A percentile compares a stretch with the other conserved stretches of the same genome.
Evolutionary conservation across 129 eudicot species (phyloP).

Genomic region (Centaurea solstitialis): DNA sequence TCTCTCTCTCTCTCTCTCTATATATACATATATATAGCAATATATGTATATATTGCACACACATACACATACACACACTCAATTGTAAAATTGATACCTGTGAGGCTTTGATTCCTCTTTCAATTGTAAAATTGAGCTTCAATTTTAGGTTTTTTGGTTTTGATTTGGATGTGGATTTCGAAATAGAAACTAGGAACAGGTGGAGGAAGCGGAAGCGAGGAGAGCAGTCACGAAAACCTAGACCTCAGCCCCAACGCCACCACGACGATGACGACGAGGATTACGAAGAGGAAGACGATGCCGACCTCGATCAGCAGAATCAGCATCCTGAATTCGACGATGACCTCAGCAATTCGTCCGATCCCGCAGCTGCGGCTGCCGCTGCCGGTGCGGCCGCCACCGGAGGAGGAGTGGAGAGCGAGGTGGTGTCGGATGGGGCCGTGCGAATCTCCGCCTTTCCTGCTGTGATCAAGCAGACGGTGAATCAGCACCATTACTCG

Average conservation of each 20-base stretch:
- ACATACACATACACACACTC: neutral
- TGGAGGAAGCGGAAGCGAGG: slow-evolving; percentile 83
- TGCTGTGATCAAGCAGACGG: slow-evolving; percentile 53
- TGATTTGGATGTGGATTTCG: neutral
- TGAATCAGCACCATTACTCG: slow-evolving; percentile 65
- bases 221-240: slow-evolving; percentile 49
- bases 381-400: neutral
- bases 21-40: neutral
- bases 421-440: slow-evolving; percentile 53
- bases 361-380: slow-evolving; percentile 13
- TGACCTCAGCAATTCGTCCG: slow-evolving; percentile 33
- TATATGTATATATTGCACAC: neutral
- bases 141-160: slow-evolving; percentile 8
- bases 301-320: slow-evolving; percentile 36
- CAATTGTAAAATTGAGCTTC: neutral
- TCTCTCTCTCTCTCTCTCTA: slow-evolving; percentile 5
- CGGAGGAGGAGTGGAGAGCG: slow-evolving; percentile 38
- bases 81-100: slow-evolving; percentile 9
- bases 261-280: slow-evolving; percentile 57
- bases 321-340: slow-evolving; percentile 40
- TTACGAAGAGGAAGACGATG: slow-evolving; percentile 51
- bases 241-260: slow-evolving; percentile 38
- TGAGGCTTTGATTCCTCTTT: slow-evolving; percentile 2
- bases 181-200: slow-evolving; percentile 59
- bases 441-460: slow-evolving; percentile 69